Percentiles rank a stretch among this genome's conserved stretches.
These are phyloP conservation scores for Chytriomyces confervae DNA, from an alignment of 192 early-diverging fungal genomes.

Conservation along the genomic window DNA sequence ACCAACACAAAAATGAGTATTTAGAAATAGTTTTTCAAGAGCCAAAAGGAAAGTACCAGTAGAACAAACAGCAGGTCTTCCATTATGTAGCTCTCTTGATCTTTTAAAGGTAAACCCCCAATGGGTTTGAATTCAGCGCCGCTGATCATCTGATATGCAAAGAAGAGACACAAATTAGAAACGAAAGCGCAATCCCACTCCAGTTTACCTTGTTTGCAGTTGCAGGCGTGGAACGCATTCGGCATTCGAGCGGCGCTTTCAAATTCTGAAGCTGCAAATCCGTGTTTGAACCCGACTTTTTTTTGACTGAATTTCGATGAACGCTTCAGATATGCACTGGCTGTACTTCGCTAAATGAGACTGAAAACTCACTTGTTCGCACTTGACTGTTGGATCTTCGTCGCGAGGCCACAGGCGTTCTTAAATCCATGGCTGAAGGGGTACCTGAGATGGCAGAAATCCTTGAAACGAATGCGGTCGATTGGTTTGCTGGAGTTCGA, in stretches of 20 bases:
- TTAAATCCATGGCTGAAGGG: neutral
- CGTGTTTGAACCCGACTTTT: neutral
- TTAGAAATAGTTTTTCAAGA: slow-evolving; percentile 5
- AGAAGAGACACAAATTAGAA: neutral
- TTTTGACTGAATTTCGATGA: slow-evolving; percentile 3
- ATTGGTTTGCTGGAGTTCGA: neutral
- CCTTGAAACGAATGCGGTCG: neutral
- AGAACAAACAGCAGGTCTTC: slow-evolving; percentile 90
- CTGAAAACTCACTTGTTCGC: neutral
- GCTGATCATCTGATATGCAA: neutral
- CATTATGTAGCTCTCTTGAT: slow-evolving; percentile 83
- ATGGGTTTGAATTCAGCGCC: slow-evolving; percentile 13
- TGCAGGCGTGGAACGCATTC: neutral
- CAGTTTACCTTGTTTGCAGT: neutral
- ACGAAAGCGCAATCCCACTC: neutral
- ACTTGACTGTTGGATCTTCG: slow-evolving; percentile 3
- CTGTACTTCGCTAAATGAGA: neutral
- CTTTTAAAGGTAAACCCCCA: slow-evolving; percentile 13
- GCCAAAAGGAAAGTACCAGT: slow-evolving; percentile 57
- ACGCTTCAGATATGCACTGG: neutral
- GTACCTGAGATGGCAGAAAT: slow-evolving; percentile 16
- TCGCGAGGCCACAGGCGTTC: neutral
- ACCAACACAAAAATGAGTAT: neutral
- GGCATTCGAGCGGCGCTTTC: neutral
- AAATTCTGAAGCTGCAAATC: neutral